These are phyloP conservation scores for Talaromyces nanjingensis DNA, from an alignment of 495 filamentous ascomycete species.

Conservation along the genomic window DNA sequence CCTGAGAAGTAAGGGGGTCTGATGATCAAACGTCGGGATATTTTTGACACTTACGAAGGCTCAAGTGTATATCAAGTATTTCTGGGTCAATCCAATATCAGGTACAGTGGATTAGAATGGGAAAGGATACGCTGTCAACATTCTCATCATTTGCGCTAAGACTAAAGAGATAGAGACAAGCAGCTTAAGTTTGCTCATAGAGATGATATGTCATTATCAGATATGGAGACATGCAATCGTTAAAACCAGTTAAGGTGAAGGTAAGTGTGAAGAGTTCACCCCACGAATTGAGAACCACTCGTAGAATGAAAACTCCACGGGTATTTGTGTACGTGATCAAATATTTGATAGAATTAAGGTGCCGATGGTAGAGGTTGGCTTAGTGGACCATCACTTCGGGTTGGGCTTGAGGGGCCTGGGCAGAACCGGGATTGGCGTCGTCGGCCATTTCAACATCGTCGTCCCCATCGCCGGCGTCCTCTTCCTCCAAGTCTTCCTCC, in stretches of 20 bases:
- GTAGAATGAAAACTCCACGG: constrained; percentile 10
- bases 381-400: constrained; percentile 50
- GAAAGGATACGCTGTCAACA: background rate
- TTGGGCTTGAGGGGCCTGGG: constrained; percentile 29
- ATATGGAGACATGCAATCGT: constrained; percentile 18
- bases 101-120: background rate
- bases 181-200: background rate
- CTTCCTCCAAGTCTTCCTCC: constrained; percentile 75
- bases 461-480: constrained; percentile 60
- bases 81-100: background rate
- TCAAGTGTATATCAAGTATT: background rate
- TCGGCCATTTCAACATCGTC: constrained; percentile 84
- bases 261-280: constrained; percentile 8
- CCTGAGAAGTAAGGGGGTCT: background rate
- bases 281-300: constrained; percentile 12
- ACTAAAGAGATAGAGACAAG: background rate
- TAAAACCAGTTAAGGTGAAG: background rate
- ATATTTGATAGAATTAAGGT: background rate
- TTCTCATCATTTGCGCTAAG: background rate
- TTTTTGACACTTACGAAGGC: background rate
- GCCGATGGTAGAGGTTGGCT: background rate
- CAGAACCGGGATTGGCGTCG: constrained; percentile 29
- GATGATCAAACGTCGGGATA: background rate
- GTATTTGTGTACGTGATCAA: constrained; percentile 5
- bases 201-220: background rate